Evolutionary conservation across 2,329 filamentous ascomycete genomes (phyloP).

Genomic region (Exserohilum turcica): DNA sequence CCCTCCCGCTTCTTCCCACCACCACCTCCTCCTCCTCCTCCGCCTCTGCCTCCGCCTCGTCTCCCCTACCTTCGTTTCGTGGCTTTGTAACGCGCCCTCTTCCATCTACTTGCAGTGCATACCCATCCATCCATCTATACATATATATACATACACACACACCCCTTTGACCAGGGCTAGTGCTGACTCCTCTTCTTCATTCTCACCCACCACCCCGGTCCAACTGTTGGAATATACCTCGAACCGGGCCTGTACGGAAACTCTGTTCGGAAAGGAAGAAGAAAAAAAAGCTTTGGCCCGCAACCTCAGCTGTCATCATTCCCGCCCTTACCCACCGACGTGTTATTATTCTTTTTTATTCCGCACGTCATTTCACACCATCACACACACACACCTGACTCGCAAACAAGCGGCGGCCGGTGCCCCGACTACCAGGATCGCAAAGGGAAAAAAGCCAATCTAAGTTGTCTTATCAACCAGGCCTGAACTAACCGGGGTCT

Average conservation of each 20-base stretch:
- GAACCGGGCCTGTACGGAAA: too few species aligned
- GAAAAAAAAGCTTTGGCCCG: neutral
- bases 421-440: too few species aligned
- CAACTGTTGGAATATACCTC: too few species aligned
- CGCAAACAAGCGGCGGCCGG: neutral
- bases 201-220: too few species aligned
- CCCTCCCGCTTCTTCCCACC: neutral
- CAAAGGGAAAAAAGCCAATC: too few species aligned
- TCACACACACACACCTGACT: neutral
- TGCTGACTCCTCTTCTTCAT: too few species aligned
- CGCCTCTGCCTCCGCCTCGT: constrained; percentile 12
- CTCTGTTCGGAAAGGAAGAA: too few species aligned
- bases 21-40: constrained; percentile 1
- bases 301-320: constrained; percentile 2
- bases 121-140: too few species aligned
- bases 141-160: constrained; percentile 2
- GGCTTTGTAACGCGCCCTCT: neutral
- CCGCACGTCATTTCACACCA: neutral
- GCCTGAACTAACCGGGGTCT: too few species aligned
- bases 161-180: constrained; percentile 14
- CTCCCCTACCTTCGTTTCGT: constrained; percentile 21
- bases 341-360: neutral
- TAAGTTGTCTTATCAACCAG: too few species aligned
- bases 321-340: constrained; percentile 1
- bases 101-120: neutral